These are phyloP conservation scores for Globisporangium yorkense DNA, from an alignment of 352 stramenopile genomes.

Conservation along the genomic window DNA sequence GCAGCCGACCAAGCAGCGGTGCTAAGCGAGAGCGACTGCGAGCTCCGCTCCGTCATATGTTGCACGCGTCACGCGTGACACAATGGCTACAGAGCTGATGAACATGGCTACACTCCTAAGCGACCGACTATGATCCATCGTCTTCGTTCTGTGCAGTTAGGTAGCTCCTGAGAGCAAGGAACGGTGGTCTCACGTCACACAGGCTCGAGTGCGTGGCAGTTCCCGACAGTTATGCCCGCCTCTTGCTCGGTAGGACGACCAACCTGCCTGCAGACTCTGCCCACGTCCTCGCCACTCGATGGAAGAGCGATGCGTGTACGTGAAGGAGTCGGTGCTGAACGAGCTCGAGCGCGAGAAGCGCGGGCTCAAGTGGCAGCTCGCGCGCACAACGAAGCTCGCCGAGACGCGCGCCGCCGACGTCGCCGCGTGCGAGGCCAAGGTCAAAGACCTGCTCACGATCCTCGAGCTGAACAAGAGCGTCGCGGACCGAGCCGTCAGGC, in stretches of 20 bases:
- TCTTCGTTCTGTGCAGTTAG: not conserved
- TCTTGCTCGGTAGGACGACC: slow-evolving; percentile 12
- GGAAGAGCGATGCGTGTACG: slow-evolving; percentile 32
- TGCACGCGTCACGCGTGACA: not conserved
- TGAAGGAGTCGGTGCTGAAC: slow-evolving; percentile 40
- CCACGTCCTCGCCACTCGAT: slow-evolving; percentile 20
- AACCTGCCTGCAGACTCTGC: slow-evolving; percentile 16
- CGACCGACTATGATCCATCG: too few relatives aligned
- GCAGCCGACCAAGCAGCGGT: not conserved
- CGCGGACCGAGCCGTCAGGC: slow-evolving; percentile 34
- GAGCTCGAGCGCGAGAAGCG: slow-evolving; percentile 51
- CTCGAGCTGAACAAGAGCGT: slow-evolving; percentile 59
- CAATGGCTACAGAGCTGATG: not conserved
- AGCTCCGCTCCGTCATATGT: not conserved
- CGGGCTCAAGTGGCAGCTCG: slow-evolving; percentile 48
- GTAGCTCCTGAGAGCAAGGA: too few relatives aligned
- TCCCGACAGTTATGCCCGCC: slow-evolving; percentile 8
- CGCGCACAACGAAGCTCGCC: slow-evolving; percentile 25
- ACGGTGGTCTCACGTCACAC: too few relatives aligned
- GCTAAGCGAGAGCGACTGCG: not conserved
- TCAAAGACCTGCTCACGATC: slow-evolving; percentile 63
- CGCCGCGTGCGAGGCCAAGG: slow-evolving; percentile 31
- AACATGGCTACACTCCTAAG: slow-evolving; percentile 3
- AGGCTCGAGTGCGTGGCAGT: not conserved
- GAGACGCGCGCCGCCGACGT: slow-evolving; percentile 30